Conservation (phyloP, 192 early-diverging fungal species). For the Funneliformis mosseae region DNA sequence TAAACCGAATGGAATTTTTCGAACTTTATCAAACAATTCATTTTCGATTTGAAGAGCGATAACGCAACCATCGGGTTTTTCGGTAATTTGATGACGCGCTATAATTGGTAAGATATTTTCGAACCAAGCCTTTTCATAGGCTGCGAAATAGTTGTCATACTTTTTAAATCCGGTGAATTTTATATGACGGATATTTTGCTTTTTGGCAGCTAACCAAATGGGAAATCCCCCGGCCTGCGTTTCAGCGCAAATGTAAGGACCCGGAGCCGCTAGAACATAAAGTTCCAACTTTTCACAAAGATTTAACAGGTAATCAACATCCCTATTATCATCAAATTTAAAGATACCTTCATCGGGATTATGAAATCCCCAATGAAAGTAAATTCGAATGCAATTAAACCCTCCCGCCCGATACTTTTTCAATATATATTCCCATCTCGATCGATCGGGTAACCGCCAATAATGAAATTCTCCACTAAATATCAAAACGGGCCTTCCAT, state of each 20-base stretch:
- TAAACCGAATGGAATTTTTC: slow-evolving; percentile 66
- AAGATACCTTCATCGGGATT: slow-evolving; percentile 75
- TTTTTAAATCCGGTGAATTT: slow-evolving; percentile 62
- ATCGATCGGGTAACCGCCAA: slow-evolving; percentile 74
- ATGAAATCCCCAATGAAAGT: slow-evolving; percentile 90
- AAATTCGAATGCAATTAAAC: slow-evolving; percentile 81
- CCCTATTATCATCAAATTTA: slow-evolving; percentile 70
- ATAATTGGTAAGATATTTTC: slow-evolving; percentile 74
- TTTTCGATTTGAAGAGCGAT: slow-evolving; percentile 85
- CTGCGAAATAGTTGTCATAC: slow-evolving; percentile 71
- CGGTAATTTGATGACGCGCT: slow-evolving; percentile 75
- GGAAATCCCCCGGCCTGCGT: slow-evolving; percentile 78
- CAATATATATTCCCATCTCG: slow-evolving; percentile 69
- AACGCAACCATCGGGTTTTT: slow-evolving; percentile 65
- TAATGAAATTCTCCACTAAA: slow-evolving; percentile 86
- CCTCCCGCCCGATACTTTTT: slow-evolving; percentile 73
- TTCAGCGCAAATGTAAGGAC: slow-evolving; percentile 82
- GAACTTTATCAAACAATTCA: slow-evolving; percentile 65
- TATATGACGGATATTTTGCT: slow-evolving; percentile 75
- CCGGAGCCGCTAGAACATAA: slow-evolving; percentile 81
- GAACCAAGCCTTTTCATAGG: slow-evolving; percentile 76
- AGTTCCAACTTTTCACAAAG: slow-evolving; percentile 76
- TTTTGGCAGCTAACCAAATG: slow-evolving; percentile 75
- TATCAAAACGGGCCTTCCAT: slow-evolving; percentile 66
- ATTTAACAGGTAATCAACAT: slow-evolving; percentile 69